Evolutionary conservation across 2,329 filamentous ascomycete species (phyloP).

Genomic region (Cercospora zeae-maydis): DNA sequence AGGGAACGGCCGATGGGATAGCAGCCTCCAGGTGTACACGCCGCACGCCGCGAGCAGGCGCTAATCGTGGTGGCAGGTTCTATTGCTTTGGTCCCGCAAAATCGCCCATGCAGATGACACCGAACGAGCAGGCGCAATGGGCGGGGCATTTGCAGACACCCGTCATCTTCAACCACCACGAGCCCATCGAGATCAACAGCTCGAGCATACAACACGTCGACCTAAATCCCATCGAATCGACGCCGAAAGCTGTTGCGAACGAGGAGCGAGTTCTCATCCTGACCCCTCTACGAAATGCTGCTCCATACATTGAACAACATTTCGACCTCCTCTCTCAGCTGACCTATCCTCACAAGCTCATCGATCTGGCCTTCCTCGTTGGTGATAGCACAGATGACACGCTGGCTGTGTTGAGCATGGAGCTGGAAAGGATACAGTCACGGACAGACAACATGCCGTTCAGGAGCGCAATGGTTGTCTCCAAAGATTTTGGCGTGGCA

Average conservation of each 20-base stretch:
- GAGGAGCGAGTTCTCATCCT: constrained; percentile 86
- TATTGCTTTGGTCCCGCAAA: constrained; percentile 96
- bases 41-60: constrained; percentile 1
- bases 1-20: background rate
- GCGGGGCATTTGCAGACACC: constrained; percentile 84
- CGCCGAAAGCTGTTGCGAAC: constrained; percentile 71
- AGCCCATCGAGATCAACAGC: constrained; percentile 78
- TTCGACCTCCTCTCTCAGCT: constrained; percentile 89
- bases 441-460: constrained; percentile 75
- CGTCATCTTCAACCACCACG: constrained; percentile 94
- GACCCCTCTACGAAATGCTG: constrained; percentile 87
- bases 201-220: constrained; percentile 74
- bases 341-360: constrained; percentile 90
- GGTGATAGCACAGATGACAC: constrained; percentile 91
- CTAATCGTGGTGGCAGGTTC: constrained; percentile 61
- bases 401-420: constrained; percentile 75
- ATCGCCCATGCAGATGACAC: constrained; percentile 91
- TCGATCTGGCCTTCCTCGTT: constrained; percentile 92
- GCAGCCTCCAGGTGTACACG: background rate
- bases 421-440: constrained; percentile 84
- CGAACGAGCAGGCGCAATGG: constrained; percentile 89
- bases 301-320: constrained; percentile 76
- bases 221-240: constrained; percentile 80
- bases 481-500: constrained; percentile 82
- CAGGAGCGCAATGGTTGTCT: constrained; percentile 75